Percentiles rank a stretch among this genome's conserved stretches.
phyloP scores from a whole-genome alignment of 768 basidiomycete genomes.

The Cytidiella melzeri region DNA sequence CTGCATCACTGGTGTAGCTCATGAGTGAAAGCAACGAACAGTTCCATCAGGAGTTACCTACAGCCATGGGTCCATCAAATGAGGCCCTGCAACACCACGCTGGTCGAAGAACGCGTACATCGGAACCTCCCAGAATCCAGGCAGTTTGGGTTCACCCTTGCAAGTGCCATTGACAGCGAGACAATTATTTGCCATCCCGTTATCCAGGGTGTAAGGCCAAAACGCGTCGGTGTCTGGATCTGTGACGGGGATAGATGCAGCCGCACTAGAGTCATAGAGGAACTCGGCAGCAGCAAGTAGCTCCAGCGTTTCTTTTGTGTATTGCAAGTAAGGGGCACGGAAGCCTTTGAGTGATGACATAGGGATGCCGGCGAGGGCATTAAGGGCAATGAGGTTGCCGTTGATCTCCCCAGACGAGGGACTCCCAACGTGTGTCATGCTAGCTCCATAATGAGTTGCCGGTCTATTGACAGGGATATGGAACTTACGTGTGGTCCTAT shows the following conservation, averaged over 20 bases:
- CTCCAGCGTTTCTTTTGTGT: conserved; percentile 54
- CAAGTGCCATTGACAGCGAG: conserved; percentile 48
- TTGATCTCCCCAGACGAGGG: conserved; percentile 63
- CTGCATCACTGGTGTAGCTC: conserved; percentile 35
- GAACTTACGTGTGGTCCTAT: conserved; percentile 56
- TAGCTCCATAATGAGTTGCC: conserved; percentile 20
- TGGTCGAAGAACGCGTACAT: conserved; percentile 77
- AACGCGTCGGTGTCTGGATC: conserved; percentile 64
- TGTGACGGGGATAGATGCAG: conserved; percentile 59
- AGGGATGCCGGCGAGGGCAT: conserved; percentile 74
- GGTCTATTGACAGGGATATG: not conserved
- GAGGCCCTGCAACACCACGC: conserved; percentile 45
- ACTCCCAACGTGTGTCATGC: conserved; percentile 72
- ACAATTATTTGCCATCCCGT: conserved; percentile 78
- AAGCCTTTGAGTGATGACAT: conserved; percentile 59
- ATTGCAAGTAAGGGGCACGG: conserved; percentile 73
- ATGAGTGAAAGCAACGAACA: not conserved
- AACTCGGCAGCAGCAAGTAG: conserved; percentile 50
- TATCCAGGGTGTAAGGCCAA: conserved; percentile 81
- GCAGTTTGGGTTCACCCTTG: conserved; percentile 63
- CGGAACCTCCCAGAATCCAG: conserved; percentile 81
- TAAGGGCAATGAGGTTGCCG: conserved; percentile 74
- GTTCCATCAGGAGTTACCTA: conserved; percentile 27
- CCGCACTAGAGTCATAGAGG: conserved; percentile 64
- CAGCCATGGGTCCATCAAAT: conserved; percentile 85